These are phyloP conservation scores for Azolla pinnata DNA, from an alignment of 75 land plant genomes.

Conservation along the genomic window DNA sequence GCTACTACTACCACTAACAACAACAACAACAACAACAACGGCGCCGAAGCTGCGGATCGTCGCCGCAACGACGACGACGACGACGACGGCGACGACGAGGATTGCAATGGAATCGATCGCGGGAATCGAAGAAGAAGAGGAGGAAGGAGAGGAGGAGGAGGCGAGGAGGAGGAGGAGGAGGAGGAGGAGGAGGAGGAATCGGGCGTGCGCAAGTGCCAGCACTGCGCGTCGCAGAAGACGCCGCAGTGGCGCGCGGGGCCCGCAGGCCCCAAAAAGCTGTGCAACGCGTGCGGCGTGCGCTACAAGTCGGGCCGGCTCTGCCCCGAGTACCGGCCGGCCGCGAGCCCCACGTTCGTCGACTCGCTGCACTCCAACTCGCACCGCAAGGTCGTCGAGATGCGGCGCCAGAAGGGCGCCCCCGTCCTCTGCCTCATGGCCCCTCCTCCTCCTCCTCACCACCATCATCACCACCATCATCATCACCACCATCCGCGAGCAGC, in stretches of 20 bases:
- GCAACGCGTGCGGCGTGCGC: slow-evolving; percentile 96
- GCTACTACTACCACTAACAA: too few species aligned
- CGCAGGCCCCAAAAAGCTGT: slow-evolving; percentile 89
- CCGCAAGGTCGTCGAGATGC: slow-evolving; percentile 83
- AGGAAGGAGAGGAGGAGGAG: too few species aligned
- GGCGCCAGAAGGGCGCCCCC: slow-evolving; percentile 78
- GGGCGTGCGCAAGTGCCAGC: slow-evolving; percentile 68
- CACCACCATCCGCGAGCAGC: too few species aligned
- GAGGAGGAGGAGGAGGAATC: background rate
- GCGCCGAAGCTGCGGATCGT: too few species aligned
- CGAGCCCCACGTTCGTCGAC: slow-evolving; percentile 80
- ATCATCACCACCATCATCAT: too few species aligned
- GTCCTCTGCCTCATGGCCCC: too few species aligned
- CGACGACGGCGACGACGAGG: background rate
- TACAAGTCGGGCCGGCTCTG: slow-evolving; percentile 90
- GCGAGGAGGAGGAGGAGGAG: background rate
- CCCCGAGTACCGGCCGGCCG: slow-evolving; percentile 95
- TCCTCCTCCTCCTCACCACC: too few species aligned
- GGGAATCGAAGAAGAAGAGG: too few species aligned
- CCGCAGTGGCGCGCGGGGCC: slow-evolving; percentile 99
- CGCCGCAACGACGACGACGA: slow-evolving; percentile 1
- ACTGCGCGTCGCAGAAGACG: slow-evolving; percentile 79
- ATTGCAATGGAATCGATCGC: background rate
- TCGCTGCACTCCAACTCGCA: slow-evolving; percentile 91
- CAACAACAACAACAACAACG: too few species aligned